Evolutionary conservation across 2,329 filamentous ascomycete genomes (phyloP), one percentile per base, ranked within the genome.

Genomic region (Monosporascus sp.): DNA sequence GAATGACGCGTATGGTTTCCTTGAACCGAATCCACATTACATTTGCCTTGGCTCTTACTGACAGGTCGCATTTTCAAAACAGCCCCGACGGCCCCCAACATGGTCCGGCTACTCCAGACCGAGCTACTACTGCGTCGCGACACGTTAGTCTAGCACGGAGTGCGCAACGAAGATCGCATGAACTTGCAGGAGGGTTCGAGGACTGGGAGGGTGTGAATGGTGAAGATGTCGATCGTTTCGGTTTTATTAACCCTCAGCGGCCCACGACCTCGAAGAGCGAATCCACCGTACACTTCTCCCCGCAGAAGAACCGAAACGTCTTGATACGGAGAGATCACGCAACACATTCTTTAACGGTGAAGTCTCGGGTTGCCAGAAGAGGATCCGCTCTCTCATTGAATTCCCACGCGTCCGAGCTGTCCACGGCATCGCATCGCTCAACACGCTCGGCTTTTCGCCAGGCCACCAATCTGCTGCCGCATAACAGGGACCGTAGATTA

Each of bases 141-240:
- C 76, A 63, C 68, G 74, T 75, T 72, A 74, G 61, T 49, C 62
- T 60, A 47, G 37, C 62, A 49, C 65, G 70, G 54, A 64, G 66
- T 60, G 70, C 70, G 48, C 25, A 14, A 4, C 42, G 42, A 20
- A 20, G 22, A 7, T 24, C 42, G 7, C 73, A 74, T 54, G 78
- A 83, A 61, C 68, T 79, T 41, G 80, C 80, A 15, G 80, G 82
- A 47, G 81, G 82, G 17, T 72, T 85, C 20, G 84, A 88, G 64
- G 83, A 88, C 62, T 87, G 83, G 83, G 80, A 86, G 61, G 81
- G 86, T 58, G 71, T 88, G 2, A 72, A 83, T 50, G 81, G 77
- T 34, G 74, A 72, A 48, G 79, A 83, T 64, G 80, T 88, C 56
- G 84, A 88, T 69, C 78, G 84, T 63, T 88, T 86, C 63, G 84